phyloP scores from a whole-genome alignment of 1,284 basidiomycete genomes.

The Ustilago tritici region DNA sequence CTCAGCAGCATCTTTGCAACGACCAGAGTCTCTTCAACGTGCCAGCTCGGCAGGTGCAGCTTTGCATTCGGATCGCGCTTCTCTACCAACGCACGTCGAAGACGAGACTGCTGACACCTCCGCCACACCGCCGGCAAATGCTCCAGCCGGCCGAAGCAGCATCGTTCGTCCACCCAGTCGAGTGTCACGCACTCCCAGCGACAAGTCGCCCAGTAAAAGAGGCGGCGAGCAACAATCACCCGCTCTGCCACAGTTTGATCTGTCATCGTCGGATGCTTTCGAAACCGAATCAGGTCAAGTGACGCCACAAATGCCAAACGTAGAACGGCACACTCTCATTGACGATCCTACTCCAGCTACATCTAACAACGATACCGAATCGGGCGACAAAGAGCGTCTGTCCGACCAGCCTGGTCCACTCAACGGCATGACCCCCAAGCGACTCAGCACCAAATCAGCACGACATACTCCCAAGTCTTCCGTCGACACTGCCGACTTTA shows the following conservation, averaged over 20 bases:
- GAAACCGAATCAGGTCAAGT: conserved; percentile 31
- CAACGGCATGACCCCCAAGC: conserved; percentile 32
- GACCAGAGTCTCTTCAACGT: conserved; percentile 36
- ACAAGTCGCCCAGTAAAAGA: conserved; percentile 22
- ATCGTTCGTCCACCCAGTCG: conserved; percentile 38
- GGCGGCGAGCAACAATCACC: conserved; percentile 21
- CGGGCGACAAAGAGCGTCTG: conserved; percentile 21
- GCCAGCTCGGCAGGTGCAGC: conserved; percentile 39
- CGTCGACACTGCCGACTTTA: conserved; percentile 67
- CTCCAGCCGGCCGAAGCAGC: conserved; percentile 11
- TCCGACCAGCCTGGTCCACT: conserved; percentile 29
- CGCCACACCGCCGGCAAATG: conserved; percentile 9
- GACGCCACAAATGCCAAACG: conserved; percentile 35
- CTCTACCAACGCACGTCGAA: not conserved
- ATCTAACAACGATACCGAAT: conserved; percentile 6
- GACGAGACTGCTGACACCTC: conserved; percentile 19
- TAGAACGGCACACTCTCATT: conserved; percentile 45
- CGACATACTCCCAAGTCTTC: conserved; percentile 46
- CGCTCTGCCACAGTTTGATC: conserved; percentile 17
- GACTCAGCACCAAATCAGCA: conserved; percentile 32
- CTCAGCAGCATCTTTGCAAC: not conserved
- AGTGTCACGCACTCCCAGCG: conserved; percentile 26
- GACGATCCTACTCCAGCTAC: conserved; percentile 15
- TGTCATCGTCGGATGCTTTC: conserved; percentile 25
- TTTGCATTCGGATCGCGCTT: conserved; percentile 16